Conservation (phyloP, 106 monocot genomes). For the Platanthera guangdongensis region DNA sequence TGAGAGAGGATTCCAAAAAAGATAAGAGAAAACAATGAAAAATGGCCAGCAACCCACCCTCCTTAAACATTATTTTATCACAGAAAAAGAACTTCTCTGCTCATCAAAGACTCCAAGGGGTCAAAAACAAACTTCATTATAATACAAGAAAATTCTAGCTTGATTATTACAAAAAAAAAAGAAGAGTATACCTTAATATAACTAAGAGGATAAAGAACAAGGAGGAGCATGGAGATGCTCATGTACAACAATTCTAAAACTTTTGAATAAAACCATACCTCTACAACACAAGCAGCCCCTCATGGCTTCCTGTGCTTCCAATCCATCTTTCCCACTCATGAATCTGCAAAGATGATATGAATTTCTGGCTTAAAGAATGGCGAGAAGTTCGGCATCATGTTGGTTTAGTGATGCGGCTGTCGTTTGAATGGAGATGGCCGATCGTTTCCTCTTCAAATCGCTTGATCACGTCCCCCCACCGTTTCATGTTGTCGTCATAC, state of each 20-base stretch:
- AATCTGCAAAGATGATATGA: background rate
- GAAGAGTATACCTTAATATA: slow-evolving; percentile 3
- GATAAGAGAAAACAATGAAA: background rate
- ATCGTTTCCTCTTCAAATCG: slow-evolving; percentile 24
- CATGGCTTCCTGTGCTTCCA: background rate
- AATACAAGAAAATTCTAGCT: background rate
- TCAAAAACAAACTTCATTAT: slow-evolving; percentile 2
- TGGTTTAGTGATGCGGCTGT: background rate
- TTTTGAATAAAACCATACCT: background rate
- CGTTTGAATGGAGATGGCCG: slow-evolving; percentile 6
- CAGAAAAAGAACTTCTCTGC: background rate
- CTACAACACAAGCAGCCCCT: background rate
- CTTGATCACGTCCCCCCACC: slow-evolving; percentile 15
- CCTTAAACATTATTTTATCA: background rate
- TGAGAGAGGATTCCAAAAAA: background rate
- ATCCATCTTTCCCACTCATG: background rate
- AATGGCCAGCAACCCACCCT: background rate
- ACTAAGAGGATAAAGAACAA: slow-evolving; percentile 4
- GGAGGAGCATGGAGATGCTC: background rate
- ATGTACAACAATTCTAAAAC: slow-evolving; percentile 4
- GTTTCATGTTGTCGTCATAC: slow-evolving; percentile 35
- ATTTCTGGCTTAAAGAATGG: background rate
- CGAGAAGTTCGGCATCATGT: background rate
- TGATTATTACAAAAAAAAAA: background rate
- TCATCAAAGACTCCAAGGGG: background rate